Percentiles rank a stretch among this genome's conserved stretches.
Conservation (phyloP, 2,329 filamentous ascomycete genomes). For the Corynespora cassiicola region DNA sequence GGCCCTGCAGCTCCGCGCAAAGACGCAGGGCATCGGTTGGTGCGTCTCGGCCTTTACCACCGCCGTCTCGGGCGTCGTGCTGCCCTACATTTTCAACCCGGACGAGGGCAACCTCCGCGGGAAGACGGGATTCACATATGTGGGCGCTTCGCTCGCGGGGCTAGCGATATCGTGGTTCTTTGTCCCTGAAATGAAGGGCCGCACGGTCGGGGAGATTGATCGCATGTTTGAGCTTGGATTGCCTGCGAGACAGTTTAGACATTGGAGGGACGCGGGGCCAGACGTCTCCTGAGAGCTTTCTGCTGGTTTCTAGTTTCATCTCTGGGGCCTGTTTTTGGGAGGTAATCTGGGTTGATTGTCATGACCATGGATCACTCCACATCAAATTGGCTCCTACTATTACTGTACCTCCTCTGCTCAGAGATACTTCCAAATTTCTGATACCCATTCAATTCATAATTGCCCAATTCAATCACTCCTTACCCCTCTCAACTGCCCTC, state of each 20-base stretch:
- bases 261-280: conserved; percentile 16
- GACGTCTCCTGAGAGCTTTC: too few relatives aligned
- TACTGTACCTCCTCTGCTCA: too few relatives aligned
- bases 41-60: conserved; percentile 49
- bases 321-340: too few relatives aligned
- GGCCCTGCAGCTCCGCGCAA: conserved; percentile 51
- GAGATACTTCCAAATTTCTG: too few relatives aligned
- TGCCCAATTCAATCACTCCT: too few relatives aligned
- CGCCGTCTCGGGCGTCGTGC: conserved; percentile 53
- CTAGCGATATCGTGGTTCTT: conserved; percentile 50
- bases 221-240: conserved; percentile 36
- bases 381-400: too few relatives aligned
- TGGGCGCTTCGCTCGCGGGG: conserved; percentile 41
- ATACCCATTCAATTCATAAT: too few relatives aligned
- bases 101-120: conserved; percentile 51
- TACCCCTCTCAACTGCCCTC: too few relatives aligned
- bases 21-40: conserved; percentile 54
- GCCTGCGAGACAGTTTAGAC: conserved; percentile 22
- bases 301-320: too few relatives aligned
- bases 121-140: conserved; percentile 52
- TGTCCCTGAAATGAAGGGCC: conserved; percentile 62
- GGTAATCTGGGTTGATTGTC: too few relatives aligned
- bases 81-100: conserved; percentile 61
- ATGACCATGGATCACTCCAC: too few relatives aligned
- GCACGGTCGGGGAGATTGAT: conserved; percentile 58